These are phyloP conservation scores for Lachnellula cervina DNA, from an alignment of 2,329 filamentous ascomycete species.

Conservation along the genomic window DNA sequence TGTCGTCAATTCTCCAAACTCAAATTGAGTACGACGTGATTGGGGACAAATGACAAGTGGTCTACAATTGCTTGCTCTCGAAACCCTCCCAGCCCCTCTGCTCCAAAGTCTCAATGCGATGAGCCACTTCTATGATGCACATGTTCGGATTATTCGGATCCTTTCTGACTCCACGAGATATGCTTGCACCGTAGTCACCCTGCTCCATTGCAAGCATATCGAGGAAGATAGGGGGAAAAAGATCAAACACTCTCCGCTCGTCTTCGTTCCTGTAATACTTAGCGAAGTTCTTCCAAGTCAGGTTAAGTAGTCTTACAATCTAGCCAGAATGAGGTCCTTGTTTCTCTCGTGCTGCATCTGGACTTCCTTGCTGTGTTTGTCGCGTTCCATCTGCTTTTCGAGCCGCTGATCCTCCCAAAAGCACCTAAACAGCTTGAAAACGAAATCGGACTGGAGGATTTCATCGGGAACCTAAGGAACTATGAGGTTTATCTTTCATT, in stretches of 20 bases:
- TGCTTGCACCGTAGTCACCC: conserved; percentile 1
- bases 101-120: background rate
- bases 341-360: background rate
- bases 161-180: background rate
- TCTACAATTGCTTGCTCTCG: conserved; percentile 2
- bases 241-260: background rate
- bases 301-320: conserved; percentile 1
- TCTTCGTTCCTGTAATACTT: background rate
- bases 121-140: background rate
- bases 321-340: conserved; percentile 2
- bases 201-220: background rate
- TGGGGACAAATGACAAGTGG: background rate
- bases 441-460: background rate
- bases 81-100: conserved; percentile 4
- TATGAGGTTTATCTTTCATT: background rate
- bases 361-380: background rate
- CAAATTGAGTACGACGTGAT: too few relatives aligned
- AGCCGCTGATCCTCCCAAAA: background rate
- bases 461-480: background rate
- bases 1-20: too few relatives aligned
- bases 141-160: conserved; percentile 1
- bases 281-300: background rate
- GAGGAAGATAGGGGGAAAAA: background rate
- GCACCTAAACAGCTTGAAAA: background rate
- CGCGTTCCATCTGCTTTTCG: background rate